Conservation (phyloP, 75 land plant genomes). For the Cupressus sempervirens region DNA sequence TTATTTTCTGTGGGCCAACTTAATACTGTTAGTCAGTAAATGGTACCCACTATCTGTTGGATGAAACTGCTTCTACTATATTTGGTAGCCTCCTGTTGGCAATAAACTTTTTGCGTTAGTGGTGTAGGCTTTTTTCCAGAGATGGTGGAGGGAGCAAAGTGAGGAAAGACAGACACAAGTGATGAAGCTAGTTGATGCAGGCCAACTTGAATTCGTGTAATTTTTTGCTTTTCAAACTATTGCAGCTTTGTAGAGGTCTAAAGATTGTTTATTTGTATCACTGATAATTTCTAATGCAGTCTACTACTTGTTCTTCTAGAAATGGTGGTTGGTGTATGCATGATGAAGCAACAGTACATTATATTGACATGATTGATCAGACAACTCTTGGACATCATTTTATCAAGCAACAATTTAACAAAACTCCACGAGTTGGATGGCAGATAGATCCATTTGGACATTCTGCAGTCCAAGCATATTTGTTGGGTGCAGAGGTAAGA, state of each 20-base stretch:
- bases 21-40: not conserved
- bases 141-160: slow-evolving; percentile 71
- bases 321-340: slow-evolving; percentile 99
- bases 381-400: slow-evolving; percentile 84
- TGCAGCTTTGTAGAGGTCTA: not conserved
- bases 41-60: not conserved
- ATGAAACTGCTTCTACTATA: not conserved
- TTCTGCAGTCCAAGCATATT: slow-evolving; percentile 76
- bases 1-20: not conserved
- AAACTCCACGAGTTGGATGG: slow-evolving; percentile 81
- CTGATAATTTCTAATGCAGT: not conserved
- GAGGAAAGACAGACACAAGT: slow-evolving; percentile 32
- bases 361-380: slow-evolving; percentile 97
- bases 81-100: not conserved
- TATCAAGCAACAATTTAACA: slow-evolving; percentile 71
- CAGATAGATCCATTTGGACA: slow-evolving; percentile 99
- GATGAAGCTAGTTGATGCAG: slow-evolving; percentile 46
- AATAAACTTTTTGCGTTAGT: not conserved
- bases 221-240: not conserved
- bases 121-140: slow-evolving; percentile 66
- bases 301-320: slow-evolving; percentile 26
- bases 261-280: slow-evolving; percentile 2
- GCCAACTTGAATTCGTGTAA: slow-evolving; percentile 79
- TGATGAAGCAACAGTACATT: slow-evolving; percentile 89
- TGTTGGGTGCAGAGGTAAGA: slow-evolving; percentile 83